Evolutionary conservation across 148 eudicot species (phyloP), one percentile per base, ranked within the genome.

Genomic region (Rhododendron griersonianum): DNA sequence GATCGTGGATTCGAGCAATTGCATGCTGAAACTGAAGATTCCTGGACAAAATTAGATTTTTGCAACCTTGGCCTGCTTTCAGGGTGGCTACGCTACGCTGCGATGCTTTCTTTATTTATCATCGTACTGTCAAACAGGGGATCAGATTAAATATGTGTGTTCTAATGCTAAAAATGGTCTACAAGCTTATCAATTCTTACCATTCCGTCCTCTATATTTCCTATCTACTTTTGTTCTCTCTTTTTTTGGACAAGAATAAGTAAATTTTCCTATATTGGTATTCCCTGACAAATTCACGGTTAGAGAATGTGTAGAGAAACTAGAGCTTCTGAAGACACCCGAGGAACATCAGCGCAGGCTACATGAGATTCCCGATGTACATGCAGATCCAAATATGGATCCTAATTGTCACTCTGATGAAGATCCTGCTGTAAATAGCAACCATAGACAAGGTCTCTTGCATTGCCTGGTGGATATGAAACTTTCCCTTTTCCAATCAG

Each of bases 311-410:
- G 91, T 95, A 41, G 92, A 93, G 92, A 93, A 93, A 89, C 85
- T 98, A 80, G 93, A 94, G 93, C 91, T 93, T 76, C 92, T 98
- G 81, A 93, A 94, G 87, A 88, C 95, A 83, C 94, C 98, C 28
- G 98, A 91, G 84, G 98, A 98, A 87, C 93, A 92, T 77, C 92
- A 86, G 53, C 95, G 98, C 37, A 91, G 96, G 89, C 87, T 93
- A 39, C 75, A 85, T 83, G 95, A 93, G 87, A 87, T 93, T 84
- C 98, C 93, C 59, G 96, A 93, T 82, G 93, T 98, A 41, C 98
- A 92, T 87, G 91, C 93, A 44, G 98, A 97, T 93, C 96, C 98
- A 67, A 92, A 91, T 81, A 94, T 97, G 98, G 92, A 92, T 88
- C 98, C 98, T 23, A 88, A 89, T 87, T 93, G 91, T 85, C 98